A percentile compares a stretch with the other conserved stretches of the same genome.
These are phyloP conservation scores for Pseudogymnoascus sp. DNA, from an alignment of 2,329 filamentous ascomycete species.

Conservation along the genomic window DNA sequence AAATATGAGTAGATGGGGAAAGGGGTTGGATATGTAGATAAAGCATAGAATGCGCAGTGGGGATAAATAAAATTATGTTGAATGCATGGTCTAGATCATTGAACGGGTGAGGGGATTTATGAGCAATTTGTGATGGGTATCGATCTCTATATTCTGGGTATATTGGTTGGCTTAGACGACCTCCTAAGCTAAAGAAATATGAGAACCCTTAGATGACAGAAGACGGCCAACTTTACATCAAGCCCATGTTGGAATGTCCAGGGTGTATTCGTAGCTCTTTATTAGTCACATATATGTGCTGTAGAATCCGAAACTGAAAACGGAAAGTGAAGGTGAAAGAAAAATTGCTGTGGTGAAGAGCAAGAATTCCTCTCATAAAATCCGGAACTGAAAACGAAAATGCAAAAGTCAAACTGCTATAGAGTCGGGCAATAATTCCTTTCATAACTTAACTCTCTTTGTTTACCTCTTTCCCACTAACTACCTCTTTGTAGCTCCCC, in stretches of 20 bases:
- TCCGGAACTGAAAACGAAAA: not conserved
- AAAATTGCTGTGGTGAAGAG: not conserved
- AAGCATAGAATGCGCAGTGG: not conserved
- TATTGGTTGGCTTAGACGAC: not conserved
- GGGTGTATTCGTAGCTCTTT: not conserved
- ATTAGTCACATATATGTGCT: not conserved
- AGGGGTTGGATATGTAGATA: not conserved
- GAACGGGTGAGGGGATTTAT: not conserved
- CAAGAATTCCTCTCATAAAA: not conserved
- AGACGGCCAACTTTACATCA: not conserved
- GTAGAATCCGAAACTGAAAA: not conserved
- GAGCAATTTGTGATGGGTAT: not conserved
- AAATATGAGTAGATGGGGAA: slow-evolving; percentile 18
- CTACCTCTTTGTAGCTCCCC: not conserved
- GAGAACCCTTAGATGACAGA: not conserved
- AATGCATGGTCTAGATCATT: not conserved
- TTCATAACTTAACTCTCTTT: not conserved
- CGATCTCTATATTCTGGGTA: not conserved
- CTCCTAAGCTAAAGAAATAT: not conserved
- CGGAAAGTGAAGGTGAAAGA: not conserved
- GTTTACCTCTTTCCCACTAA: not conserved
- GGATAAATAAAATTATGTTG: not conserved
- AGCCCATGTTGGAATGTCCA: not conserved
- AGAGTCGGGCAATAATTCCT: not conserved
- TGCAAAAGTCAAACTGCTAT: not conserved